Evolutionary conservation across 2,329 filamentous ascomycete species (phyloP).

Genomic region (Fusarium tuaranense): DNA sequence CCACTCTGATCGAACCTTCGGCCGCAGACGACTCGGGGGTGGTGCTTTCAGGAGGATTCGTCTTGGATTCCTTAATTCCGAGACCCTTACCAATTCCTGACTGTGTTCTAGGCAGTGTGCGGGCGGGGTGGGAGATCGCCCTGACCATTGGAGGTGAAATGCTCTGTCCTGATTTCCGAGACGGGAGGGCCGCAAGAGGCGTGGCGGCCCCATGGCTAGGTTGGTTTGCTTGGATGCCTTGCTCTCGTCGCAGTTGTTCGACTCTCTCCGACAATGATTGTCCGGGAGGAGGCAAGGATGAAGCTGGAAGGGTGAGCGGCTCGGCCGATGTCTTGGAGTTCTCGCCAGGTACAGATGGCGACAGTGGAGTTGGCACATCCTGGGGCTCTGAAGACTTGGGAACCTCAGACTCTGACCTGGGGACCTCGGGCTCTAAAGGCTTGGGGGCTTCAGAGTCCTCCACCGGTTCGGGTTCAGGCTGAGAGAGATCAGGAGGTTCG

Average conservation of each 20-base stretch:
- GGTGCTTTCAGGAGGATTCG: slow-evolving; percentile 40
- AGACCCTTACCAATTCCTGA: slow-evolving; percentile 57
- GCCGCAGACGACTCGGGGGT: slow-evolving; percentile 40
- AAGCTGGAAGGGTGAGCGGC: slow-evolving; percentile 17
- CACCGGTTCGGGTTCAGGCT: neutral
- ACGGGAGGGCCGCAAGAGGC: slow-evolving; percentile 42
- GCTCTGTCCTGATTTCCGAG: slow-evolving; percentile 59
- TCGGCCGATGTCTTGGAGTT: slow-evolving; percentile 19
- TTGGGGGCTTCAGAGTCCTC: slow-evolving; percentile 7
- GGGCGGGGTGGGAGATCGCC: slow-evolving; percentile 64
- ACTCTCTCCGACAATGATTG: slow-evolving; percentile 58
- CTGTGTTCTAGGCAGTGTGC: slow-evolving; percentile 59
- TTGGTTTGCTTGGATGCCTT: slow-evolving; percentile 48
- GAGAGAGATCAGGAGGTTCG: slow-evolving; percentile 17
- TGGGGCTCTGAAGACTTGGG: slow-evolving; percentile 11
- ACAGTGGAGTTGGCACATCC: slow-evolving; percentile 26
- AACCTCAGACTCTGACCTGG: neutral
- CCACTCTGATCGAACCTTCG: slow-evolving; percentile 62
- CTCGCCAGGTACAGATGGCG: slow-evolving; percentile 37
- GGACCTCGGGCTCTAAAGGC: neutral
- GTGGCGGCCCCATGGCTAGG: slow-evolving; percentile 48
- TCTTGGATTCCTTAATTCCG: slow-evolving; percentile 50
- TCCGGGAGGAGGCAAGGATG: slow-evolving; percentile 25
- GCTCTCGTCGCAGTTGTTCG: slow-evolving; percentile 64
- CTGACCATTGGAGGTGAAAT: slow-evolving; percentile 66